Percentiles rank a stretch among this genome's conserved stretches.
These are phyloP conservation scores for Dactylella cylindrospora DNA, from an alignment of 2,329 filamentous ascomycete genomes.

Conservation along the genomic window DNA sequence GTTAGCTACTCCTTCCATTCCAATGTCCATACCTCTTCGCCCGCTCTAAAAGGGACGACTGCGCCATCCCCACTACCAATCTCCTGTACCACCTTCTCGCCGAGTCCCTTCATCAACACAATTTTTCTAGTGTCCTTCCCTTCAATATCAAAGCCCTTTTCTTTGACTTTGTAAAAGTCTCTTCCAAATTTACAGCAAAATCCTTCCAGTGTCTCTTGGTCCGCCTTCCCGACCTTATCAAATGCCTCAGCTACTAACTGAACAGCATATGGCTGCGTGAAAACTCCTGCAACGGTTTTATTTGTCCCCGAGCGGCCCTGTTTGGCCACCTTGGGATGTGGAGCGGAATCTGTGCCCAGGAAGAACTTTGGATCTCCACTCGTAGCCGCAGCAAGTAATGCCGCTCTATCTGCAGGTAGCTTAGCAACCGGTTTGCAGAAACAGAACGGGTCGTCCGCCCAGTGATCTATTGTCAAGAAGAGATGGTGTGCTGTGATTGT, in stretches of 20 bases:
- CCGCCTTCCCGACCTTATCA: constrained; percentile 59
- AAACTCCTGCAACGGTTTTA: constrained; percentile 70
- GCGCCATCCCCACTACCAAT: constrained; percentile 59
- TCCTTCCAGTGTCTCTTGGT: constrained; percentile 57
- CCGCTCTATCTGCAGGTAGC: constrained; percentile 70
- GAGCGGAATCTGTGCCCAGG: constrained; percentile 71
- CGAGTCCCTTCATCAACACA: constrained; percentile 58
- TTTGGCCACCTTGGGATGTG: constrained; percentile 66
- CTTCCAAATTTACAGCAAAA: constrained; percentile 63
- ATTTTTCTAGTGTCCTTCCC: constrained; percentile 52
- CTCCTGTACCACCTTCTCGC: constrained; percentile 60
- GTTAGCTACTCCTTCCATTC: constrained; percentile 52
- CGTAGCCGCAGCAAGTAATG: constrained; percentile 65
- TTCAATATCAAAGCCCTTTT: constrained; percentile 51
- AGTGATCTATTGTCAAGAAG: constrained; percentile 75
- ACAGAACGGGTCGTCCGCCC: constrained; percentile 70
- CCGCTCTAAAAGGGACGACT: constrained; percentile 67
- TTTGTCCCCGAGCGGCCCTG: constrained; percentile 57
- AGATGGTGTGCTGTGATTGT: constrained; percentile 88
- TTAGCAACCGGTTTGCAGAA: constrained; percentile 78
- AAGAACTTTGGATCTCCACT: constrained; percentile 64
- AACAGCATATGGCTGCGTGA: constrained; percentile 71
- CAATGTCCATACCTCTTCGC: constrained; percentile 63
- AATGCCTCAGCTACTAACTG: constrained; percentile 63
- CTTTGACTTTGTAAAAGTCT: constrained; percentile 61